Percentiles rank a stretch among this genome's conserved stretches.
These are phyloP conservation scores for Clonostachys solani DNA, from an alignment of 2,329 filamentous ascomycete species.

Conservation along the genomic window DNA sequence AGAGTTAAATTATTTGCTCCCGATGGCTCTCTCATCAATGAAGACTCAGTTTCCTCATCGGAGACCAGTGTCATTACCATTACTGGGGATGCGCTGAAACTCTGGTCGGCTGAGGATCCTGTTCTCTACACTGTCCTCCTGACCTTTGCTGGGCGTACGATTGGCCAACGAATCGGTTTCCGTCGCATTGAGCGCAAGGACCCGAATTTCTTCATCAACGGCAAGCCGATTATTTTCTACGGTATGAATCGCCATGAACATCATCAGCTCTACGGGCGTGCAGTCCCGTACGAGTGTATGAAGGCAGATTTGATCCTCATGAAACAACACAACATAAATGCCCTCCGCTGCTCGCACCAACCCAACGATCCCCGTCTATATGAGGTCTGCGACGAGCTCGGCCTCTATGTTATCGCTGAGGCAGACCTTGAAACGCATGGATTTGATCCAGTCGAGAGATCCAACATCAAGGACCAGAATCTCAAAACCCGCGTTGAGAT, in stretches of 20 bases:
- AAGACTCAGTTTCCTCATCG: constrained; percentile 6
- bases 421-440: constrained; percentile 50
- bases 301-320: constrained; percentile 55
- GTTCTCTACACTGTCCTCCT: constrained; percentile 50
- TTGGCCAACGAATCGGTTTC: constrained; percentile 59
- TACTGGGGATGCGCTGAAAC: constrained; percentile 1
- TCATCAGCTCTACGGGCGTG: constrained; percentile 56
- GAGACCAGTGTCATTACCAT: background rate
- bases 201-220: constrained; percentile 61
- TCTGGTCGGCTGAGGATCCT: constrained; percentile 66
- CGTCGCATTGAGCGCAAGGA: constrained; percentile 56
- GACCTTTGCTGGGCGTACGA: constrained; percentile 23
- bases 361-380: constrained; percentile 58
- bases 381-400: constrained; percentile 61
- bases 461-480: constrained; percentile 5
- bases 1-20: constrained; percentile 1
- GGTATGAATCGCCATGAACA: constrained; percentile 72
- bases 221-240: constrained; percentile 57
- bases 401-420: constrained; percentile 55
- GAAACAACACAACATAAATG: constrained; percentile 70
- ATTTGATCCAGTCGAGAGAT: constrained; percentile 40
- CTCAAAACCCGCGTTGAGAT: constrained; percentile 29
- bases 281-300: constrained; percentile 43
- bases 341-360: constrained; percentile 65
- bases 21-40: constrained; percentile 2